Evolutionary conservation across 129 eudicot species (phyloP).

Genomic region (sunflower (Helianthus annuus)): DNA sequence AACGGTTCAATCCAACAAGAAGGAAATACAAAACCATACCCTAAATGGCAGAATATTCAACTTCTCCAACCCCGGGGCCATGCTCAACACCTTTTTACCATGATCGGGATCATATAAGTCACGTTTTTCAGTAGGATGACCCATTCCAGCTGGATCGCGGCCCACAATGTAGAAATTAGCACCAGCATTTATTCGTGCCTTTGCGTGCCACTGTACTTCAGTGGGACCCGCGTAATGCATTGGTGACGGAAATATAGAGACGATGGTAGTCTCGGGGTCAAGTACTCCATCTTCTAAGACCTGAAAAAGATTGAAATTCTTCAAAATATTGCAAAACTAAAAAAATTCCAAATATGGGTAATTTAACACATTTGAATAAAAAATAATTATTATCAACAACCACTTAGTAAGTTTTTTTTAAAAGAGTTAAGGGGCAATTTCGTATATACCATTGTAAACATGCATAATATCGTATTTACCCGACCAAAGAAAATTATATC

Average conservation of each 20-base stretch:
- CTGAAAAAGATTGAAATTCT: constrained; percentile 34
- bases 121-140: constrained; percentile 90
- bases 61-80: constrained; percentile 90
- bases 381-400: no score
- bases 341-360: neutral
- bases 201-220: constrained; percentile 98
- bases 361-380: neutral
- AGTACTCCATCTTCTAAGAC: constrained; percentile 92
- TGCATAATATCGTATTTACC: no score
- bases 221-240: constrained; percentile 98
- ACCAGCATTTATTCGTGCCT: constrained; percentile 92
- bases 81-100: constrained; percentile 90
- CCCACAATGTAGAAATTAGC: constrained; percentile 96
- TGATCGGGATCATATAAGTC: constrained; percentile 96
- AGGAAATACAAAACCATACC: constrained; percentile 45
- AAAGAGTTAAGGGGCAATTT: no score
- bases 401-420: no score
- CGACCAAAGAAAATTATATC: no score
- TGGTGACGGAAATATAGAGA: constrained; percentile 91
- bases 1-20: neutral
- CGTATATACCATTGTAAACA: no score
- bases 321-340: neutral
- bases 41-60: constrained; percentile 85
- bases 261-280: constrained; percentile 89
- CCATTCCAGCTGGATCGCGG: constrained; percentile 98